phyloP scores from a whole-genome alignment of 176 grass and related monocot genomes.

The Aegilops speltoides region DNA sequence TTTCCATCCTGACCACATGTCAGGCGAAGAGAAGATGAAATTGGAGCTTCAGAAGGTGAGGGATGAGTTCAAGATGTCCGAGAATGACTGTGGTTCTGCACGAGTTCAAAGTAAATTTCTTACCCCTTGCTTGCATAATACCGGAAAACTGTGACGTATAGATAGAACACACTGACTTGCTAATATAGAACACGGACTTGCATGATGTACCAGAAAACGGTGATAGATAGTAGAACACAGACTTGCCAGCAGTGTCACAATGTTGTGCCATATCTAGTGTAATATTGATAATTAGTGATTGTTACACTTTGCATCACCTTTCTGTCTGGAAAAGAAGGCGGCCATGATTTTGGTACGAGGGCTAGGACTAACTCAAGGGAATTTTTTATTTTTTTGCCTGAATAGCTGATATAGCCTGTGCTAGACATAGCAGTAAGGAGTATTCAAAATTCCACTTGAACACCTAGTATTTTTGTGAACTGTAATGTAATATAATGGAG shows the following conservation, averaged over 20 bases:
- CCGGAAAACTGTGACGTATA: background rate
- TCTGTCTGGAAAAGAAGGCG: background rate
- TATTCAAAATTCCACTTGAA: background rate
- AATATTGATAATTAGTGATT: background rate
- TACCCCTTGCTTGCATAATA: background rate
- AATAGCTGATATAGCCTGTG: background rate
- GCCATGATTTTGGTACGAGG: background rate
- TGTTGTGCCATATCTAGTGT: background rate
- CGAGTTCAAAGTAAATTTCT: slow-evolving; percentile 78
- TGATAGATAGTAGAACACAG: no score
- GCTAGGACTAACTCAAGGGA: background rate
- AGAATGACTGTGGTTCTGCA: slow-evolving; percentile 88
- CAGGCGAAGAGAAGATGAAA: slow-evolving; percentile 93
- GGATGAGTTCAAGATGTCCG: slow-evolving; percentile 95
- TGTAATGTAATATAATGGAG: background rate
- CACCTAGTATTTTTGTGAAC: background rate
- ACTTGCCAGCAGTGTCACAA: no score
- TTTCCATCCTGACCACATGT: slow-evolving; percentile 96
- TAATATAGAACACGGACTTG: no score
- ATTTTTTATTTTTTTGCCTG: no score
- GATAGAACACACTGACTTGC: background rate
- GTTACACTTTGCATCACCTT: background rate
- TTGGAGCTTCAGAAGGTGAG: slow-evolving; percentile 77
- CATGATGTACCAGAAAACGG: no score
- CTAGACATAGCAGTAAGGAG: background rate